Evolutionary conservation across 2,329 filamentous ascomycete species (phyloP).

Genomic region (Blastomyces percursus): DNA sequence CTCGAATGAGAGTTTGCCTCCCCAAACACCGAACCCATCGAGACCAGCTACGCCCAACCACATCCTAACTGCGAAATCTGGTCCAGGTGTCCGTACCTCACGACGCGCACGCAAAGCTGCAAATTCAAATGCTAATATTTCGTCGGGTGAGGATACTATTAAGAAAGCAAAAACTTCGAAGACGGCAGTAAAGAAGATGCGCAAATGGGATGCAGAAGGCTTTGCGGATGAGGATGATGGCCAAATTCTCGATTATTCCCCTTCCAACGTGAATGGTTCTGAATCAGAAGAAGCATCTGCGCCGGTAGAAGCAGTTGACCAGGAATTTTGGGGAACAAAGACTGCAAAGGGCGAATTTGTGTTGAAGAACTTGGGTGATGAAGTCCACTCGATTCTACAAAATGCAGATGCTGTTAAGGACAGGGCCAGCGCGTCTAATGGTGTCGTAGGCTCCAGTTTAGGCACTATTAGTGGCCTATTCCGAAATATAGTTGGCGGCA

Average conservation of each 20-base stretch:
- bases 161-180: conserved; percentile 46
- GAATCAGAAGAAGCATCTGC: conserved; percentile 41
- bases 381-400: conserved; percentile 81
- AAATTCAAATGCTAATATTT: conserved; percentile 40
- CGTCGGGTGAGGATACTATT: conserved; percentile 71
- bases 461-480: conserved; percentile 81
- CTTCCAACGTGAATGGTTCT: conserved; percentile 41
- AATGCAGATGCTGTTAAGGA: conserved; percentile 58
- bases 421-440: conserved; percentile 40
- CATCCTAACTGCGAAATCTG: conserved; percentile 37
- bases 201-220: conserved; percentile 88
- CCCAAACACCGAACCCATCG: conserved; percentile 62
- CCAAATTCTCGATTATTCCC: conserved; percentile 82
- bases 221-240: conserved; percentile 73
- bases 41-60: conserved; percentile 66
- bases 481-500: conserved; percentile 88
- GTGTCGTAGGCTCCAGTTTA: conserved; percentile 67
- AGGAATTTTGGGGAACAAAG: conserved; percentile 71
- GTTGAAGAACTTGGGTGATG: conserved; percentile 82
- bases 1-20: conserved; percentile 59
- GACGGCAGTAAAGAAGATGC: conserved; percentile 64
- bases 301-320: conserved; percentile 61
- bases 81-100: conserved; percentile 66
- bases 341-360: conserved; percentile 87
- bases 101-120: conserved; percentile 65